A percentile compares a stretch with the other conserved stretches of the same genome.
Evolutionary conservation across 2,329 filamentous ascomycete species (phyloP).

Genomic region (Aspergillus costaricaensis): DNA sequence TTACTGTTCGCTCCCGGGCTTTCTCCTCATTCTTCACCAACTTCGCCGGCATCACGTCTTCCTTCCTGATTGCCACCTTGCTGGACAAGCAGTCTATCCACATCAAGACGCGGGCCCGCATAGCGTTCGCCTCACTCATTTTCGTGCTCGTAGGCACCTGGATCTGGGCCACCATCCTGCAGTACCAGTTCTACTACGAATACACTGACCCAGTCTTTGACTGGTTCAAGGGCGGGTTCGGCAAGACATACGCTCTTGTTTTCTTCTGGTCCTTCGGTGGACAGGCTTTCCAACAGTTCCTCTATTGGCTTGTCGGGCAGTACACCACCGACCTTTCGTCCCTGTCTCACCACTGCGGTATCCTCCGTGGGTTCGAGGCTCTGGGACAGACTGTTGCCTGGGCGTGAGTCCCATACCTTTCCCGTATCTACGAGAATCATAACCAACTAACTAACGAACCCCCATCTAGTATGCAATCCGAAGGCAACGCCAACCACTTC

Average conservation of each 20-base stretch:
- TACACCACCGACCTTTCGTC: constrained; percentile 13
- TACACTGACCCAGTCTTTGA: constrained; percentile 6
- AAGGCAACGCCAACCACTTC: constrained; percentile 17
- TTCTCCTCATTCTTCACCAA: constrained; percentile 17
- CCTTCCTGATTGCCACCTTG: constrained; percentile 12
- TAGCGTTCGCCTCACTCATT: constrained; percentile 7
- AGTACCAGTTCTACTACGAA: constrained; percentile 14
- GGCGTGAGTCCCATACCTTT: constrained; percentile 2
- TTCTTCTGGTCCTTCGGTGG: constrained; percentile 15
- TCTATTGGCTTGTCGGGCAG: constrained; percentile 15
- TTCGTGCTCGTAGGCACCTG: constrained; percentile 9
- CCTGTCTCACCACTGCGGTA: constrained; percentile 15
- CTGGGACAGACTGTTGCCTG: constrained; percentile 15
- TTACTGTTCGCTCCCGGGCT: constrained; percentile 13
- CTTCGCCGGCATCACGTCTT: constrained; percentile 14
- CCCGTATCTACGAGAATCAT: not conserved
- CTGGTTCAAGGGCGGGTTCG: constrained; percentile 17
- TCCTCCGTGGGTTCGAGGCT: constrained; percentile 13
- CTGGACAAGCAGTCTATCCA: constrained; percentile 13
- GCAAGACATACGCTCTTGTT: constrained; percentile 14
- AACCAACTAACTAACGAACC: too few species aligned
- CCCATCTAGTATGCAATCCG: constrained; percentile 9
- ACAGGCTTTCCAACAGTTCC: constrained; percentile 15
- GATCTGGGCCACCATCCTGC: constrained; percentile 15
- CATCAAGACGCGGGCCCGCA: constrained; percentile 15